Conservation (phyloP, 129 eudicot species). For the Helianthus tuberosus region DNA sequence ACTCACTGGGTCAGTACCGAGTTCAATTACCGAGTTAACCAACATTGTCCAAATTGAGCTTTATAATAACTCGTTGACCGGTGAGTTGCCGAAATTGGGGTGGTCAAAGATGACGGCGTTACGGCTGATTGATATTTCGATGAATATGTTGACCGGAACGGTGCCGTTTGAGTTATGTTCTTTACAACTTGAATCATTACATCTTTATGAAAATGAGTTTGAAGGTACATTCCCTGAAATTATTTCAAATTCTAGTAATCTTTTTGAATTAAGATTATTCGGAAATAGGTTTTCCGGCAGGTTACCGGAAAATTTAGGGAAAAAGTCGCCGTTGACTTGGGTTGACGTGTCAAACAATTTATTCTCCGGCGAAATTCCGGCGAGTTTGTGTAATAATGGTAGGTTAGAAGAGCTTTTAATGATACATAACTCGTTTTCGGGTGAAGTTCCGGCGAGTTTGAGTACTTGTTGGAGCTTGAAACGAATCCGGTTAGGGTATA, state of each 20-base stretch:
- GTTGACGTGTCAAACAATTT: constrained; percentile 71
- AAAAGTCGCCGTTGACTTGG: constrained; percentile 61
- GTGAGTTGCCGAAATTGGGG: constrained; percentile 64
- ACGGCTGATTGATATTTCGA: constrained; percentile 66
- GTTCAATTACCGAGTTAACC: constrained; percentile 51
- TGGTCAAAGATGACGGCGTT: constrained; percentile 74
- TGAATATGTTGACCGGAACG: constrained; percentile 70
- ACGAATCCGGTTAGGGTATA: constrained; percentile 68
- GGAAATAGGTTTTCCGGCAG: constrained; percentile 55
- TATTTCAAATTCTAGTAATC: constrained; percentile 61
- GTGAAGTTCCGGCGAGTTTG: constrained; percentile 61
- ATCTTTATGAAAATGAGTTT: constrained; percentile 64
- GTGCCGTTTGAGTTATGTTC: constrained; percentile 74
- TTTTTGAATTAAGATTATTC: constrained; percentile 68
- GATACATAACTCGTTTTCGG: constrained; percentile 75
- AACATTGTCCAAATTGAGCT: constrained; percentile 67
- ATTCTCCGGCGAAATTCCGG: constrained; percentile 67
- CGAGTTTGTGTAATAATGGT: constrained; percentile 56
- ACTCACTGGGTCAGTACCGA: constrained; percentile 57
- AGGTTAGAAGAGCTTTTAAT: constrained; percentile 60
- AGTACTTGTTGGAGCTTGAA: constrained; percentile 61
- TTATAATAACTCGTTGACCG: constrained; percentile 74
- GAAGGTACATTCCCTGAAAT: constrained; percentile 59
- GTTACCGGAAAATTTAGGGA: constrained; percentile 66
- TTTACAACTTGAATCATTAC: constrained; percentile 74